A percentile compares a stretch with the other conserved stretches of the same genome.
Conservation (phyloP, 2,329 filamentous ascomycete genomes). For the Neocatenulostroma microsporum region DNA sequence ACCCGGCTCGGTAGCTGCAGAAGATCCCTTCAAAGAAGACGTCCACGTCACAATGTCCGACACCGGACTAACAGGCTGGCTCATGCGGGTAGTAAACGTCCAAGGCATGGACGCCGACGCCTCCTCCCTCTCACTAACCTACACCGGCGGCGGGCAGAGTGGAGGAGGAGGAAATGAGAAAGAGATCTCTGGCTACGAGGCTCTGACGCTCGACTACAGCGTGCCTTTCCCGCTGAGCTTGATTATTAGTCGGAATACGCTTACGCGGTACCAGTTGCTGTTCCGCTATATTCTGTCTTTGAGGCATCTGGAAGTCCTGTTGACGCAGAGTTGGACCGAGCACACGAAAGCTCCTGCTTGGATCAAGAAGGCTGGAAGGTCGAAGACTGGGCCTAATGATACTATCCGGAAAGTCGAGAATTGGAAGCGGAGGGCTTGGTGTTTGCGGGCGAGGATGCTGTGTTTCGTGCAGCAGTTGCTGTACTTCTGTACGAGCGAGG, state of each 20-base stretch:
- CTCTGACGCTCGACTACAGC: conserved; percentile 84
- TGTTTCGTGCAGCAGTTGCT: conserved; percentile 94
- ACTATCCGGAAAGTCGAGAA: conserved; percentile 65
- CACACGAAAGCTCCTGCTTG: conserved; percentile 75
- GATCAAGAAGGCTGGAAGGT: conserved; percentile 57
- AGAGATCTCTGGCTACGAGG: conserved; percentile 82
- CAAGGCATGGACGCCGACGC: conserved; percentile 73
- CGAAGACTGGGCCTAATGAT: not conserved
- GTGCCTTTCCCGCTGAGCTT: conserved; percentile 94
- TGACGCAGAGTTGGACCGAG: conserved; percentile 82
- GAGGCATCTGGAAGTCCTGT: conserved; percentile 77
- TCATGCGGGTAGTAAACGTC: conserved; percentile 95
- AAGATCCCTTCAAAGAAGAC: conserved; percentile 97
- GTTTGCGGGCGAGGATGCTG: conserved; percentile 83
- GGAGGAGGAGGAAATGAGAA: conserved; percentile 66
- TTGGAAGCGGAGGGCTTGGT: conserved; percentile 92
- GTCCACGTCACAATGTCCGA: conserved; percentile 98
- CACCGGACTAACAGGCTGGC: conserved; percentile 80
- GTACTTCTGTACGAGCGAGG: conserved; percentile 94
- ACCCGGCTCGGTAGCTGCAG: conserved; percentile 82
- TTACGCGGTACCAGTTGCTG: conserved; percentile 92
- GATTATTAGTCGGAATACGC: conserved; percentile 89
- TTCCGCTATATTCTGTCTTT: conserved; percentile 90
- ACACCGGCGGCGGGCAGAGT: conserved; percentile 59
- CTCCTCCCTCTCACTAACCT: conserved; percentile 47